These are phyloP conservation scores for Sclerospora graminicola DNA, from an alignment of 352 stramenopile species.

Conservation along the genomic window DNA sequence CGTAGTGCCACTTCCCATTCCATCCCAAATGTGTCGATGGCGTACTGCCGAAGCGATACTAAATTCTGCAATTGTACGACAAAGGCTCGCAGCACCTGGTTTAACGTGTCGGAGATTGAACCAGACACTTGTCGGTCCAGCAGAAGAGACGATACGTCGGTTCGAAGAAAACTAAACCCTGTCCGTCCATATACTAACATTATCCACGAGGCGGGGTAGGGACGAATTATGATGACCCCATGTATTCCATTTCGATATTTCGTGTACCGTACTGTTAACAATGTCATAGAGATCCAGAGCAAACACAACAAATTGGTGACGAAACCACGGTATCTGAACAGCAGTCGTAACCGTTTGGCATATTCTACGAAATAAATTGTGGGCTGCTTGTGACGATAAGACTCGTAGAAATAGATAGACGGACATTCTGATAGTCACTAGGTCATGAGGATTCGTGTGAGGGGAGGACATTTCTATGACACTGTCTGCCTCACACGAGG, in stretches of 20 bases:
- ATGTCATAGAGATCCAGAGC: slow-evolving; percentile 13
- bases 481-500: no score
- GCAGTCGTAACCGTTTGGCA: background rate
- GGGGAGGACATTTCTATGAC: background rate
- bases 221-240: background rate
- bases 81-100: no score
- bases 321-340: background rate
- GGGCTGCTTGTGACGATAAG: slow-evolving; percentile 1
- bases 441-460: background rate
- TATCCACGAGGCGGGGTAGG: background rate
- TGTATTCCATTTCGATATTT: background rate
- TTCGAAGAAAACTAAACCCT: no score
- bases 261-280: slow-evolving; percentile 1
- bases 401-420: slow-evolving; percentile 10
- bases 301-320: slow-evolving; percentile 5
- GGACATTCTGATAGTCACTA: background rate
- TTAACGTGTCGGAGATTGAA: no score
- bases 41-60: background rate
- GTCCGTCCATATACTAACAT: no score
- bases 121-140: no score
- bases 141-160: no score
- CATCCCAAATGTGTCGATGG: background rate
- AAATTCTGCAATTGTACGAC: background rate
- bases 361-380: slow-evolving; percentile 2
- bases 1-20: background rate